These are phyloP conservation scores for Colletotrichum orchidophilum DNA, from an alignment of 2,329 filamentous ascomycete genomes.

Conservation along the genomic window DNA sequence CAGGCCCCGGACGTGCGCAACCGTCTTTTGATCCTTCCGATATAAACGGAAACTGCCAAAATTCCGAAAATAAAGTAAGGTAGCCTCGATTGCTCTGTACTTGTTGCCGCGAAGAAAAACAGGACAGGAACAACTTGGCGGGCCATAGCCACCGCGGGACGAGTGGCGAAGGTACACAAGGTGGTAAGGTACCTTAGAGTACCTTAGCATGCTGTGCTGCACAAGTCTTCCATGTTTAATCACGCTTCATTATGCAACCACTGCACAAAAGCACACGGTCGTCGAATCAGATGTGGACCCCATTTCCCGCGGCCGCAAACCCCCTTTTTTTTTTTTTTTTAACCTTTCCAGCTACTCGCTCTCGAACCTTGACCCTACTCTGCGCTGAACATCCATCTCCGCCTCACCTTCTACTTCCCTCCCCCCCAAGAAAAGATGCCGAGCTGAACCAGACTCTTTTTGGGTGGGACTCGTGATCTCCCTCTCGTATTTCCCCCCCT, in stretches of 20 bases:
- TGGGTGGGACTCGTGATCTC: not conserved
- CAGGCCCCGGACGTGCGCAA: not conserved
- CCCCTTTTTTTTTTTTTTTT: not conserved
- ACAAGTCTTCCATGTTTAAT: not conserved
- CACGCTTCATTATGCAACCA: not conserved
- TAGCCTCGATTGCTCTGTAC: no score
- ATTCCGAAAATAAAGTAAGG: not conserved
- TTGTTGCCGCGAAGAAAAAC: not conserved
- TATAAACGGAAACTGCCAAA: not conserved
- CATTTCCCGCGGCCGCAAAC: slow-evolving; percentile 6
- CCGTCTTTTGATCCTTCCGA: not conserved
- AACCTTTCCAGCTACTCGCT: not conserved
- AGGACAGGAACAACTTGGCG: not conserved
- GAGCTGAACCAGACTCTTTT: not conserved
- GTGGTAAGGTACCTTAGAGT: not conserved
- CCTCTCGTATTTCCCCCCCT: not conserved
- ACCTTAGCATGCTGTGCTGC: no score
- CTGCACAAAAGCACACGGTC: not conserved
- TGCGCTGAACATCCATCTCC: not conserved
- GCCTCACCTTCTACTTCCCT: not conserved
- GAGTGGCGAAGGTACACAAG: not conserved
- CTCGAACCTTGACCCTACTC: not conserved
- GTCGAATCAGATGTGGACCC: not conserved
- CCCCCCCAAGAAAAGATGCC: not conserved
- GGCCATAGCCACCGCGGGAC: not conserved